These are phyloP conservation scores for Globisporangium solare DNA, from an alignment of 352 stramenopile genomes.

Conservation along the genomic window DNA sequence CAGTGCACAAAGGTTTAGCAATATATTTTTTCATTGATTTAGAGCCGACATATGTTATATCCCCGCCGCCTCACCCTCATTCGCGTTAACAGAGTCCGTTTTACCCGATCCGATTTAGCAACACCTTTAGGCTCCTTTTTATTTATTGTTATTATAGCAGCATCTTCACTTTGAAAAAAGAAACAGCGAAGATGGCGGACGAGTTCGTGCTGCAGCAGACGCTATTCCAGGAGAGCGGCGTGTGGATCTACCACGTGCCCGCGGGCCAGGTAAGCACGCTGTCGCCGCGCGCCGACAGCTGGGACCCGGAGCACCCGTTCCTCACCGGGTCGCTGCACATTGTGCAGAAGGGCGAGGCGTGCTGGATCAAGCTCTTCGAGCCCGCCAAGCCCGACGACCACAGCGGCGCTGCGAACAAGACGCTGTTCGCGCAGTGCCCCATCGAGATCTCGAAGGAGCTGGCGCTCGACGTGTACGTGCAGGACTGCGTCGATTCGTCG, in stretches of 20 bases:
- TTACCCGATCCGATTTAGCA: no score
- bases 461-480: slow-evolving; percentile 67
- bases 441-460: slow-evolving; percentile 63
- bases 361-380: slow-evolving; percentile 74
- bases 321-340: slow-evolving; percentile 68
- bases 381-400: slow-evolving; percentile 20
- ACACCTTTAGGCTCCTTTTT: no score
- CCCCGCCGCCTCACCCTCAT: no score
- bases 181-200: slow-evolving; percentile 7
- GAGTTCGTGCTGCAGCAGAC: slow-evolving; percentile 58
- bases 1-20: no score
- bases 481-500: slow-evolving; percentile 85
- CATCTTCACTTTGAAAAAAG: background rate
- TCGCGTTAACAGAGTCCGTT: no score
- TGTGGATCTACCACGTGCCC: slow-evolving; percentile 87
- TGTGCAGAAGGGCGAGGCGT: slow-evolving; percentile 67
- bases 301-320: slow-evolving; percentile 79
- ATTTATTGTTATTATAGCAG: no score
- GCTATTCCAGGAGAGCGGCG: slow-evolving; percentile 67
- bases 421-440: slow-evolving; percentile 78
- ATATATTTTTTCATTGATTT: no score
- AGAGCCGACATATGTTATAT: no score
- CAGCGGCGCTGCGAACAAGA: background rate
- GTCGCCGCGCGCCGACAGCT: slow-evolving; percentile 70
- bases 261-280: slow-evolving; percentile 62